Conservation (phyloP, 2,329 filamentous ascomycete species). For the Dothistroma pini region DNA sequence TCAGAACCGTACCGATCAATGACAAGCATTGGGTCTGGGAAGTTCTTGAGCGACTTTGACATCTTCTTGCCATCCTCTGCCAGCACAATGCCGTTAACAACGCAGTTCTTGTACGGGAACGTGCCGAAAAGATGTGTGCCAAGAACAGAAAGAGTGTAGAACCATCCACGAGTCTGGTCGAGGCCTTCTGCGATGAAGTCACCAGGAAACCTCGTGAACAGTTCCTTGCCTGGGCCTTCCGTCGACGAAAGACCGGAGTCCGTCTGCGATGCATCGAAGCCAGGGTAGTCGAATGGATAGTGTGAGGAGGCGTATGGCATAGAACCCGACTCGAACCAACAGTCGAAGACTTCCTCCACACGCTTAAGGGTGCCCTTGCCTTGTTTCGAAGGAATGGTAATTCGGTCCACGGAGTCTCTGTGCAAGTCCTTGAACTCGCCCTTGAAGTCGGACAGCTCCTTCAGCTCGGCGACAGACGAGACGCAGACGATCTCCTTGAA, state of each 20-base stretch:
- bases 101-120: slow-evolving; percentile 88
- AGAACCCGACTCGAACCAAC: slow-evolving; percentile 94
- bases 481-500: slow-evolving; percentile 81
- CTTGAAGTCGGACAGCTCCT: slow-evolving; percentile 77
- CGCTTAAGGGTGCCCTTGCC: slow-evolving; percentile 80
- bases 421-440: slow-evolving; percentile 84
- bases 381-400: slow-evolving; percentile 86
- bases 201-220: slow-evolving; percentile 77
- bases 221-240: slow-evolving; percentile 47
- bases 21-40: slow-evolving; percentile 78
- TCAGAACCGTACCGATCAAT: slow-evolving; percentile 89
- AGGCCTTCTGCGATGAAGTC: slow-evolving; percentile 93
- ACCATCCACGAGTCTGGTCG: slow-evolving; percentile 95
- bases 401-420: slow-evolving; percentile 86
- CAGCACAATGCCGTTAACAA: slow-evolving; percentile 93
- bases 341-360: slow-evolving; percentile 88
- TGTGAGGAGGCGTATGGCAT: slow-evolving; percentile 93
- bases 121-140: slow-evolving; percentile 82
- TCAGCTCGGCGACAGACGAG: slow-evolving; percentile 79
- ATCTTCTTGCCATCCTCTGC: slow-evolving; percentile 98
- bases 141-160: slow-evolving; percentile 86
- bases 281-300: slow-evolving; percentile 87
- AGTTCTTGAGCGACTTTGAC: slow-evolving; percentile 96
- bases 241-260: slow-evolving; percentile 29
- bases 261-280: slow-evolving; percentile 39